A percentile compares a stretch with the other conserved stretches of the same genome.
phyloP scores from a whole-genome alignment of 1,139 yeast species.

The Nakaseomyces delphensis region DNA sequence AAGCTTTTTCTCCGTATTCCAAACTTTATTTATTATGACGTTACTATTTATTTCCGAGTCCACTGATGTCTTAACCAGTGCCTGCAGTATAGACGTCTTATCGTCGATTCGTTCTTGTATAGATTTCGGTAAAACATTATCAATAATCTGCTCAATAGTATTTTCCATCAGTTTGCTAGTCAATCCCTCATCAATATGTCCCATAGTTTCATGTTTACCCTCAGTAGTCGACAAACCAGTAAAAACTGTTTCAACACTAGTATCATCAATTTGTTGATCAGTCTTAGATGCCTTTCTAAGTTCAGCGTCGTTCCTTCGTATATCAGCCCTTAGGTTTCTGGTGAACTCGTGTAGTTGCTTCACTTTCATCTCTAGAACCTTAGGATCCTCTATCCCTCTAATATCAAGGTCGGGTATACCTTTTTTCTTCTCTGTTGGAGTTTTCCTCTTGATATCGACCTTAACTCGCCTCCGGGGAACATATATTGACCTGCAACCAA shows the following conservation, averaged over 20 bases:
- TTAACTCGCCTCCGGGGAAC: background rate
- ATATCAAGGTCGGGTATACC: background rate
- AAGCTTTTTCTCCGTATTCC: constrained; percentile 37
- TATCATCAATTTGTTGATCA: background rate
- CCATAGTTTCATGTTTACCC: background rate
- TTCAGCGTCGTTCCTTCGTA: background rate
- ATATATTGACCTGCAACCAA: background rate
- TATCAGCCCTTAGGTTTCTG: constrained; percentile 2
- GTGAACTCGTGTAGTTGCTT: constrained; percentile 6
- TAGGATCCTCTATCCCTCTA: constrained; percentile 4
- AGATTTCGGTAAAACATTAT: constrained; percentile 11
- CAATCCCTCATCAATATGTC: background rate
- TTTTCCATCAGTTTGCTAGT: constrained; percentile 3
- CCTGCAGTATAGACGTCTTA: constrained; percentile 9
- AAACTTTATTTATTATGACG: constrained; percentile 41
- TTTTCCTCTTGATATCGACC: background rate
- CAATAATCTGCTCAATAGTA: constrained; percentile 6
- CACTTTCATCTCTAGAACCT: constrained; percentile 4
- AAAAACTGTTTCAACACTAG: background rate
- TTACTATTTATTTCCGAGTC: constrained; percentile 37
- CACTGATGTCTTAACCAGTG: background rate
- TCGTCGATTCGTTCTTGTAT: constrained; percentile 42
- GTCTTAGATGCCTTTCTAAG: background rate
- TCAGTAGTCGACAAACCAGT: background rate
- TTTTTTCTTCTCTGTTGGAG: background rate